Percentiles rank a stretch among this genome's conserved stretches.
Evolutionary conservation across 1,284 basidiomycete genomes (phyloP).

Genomic region (Pseudozyma thailandica): DNA sequence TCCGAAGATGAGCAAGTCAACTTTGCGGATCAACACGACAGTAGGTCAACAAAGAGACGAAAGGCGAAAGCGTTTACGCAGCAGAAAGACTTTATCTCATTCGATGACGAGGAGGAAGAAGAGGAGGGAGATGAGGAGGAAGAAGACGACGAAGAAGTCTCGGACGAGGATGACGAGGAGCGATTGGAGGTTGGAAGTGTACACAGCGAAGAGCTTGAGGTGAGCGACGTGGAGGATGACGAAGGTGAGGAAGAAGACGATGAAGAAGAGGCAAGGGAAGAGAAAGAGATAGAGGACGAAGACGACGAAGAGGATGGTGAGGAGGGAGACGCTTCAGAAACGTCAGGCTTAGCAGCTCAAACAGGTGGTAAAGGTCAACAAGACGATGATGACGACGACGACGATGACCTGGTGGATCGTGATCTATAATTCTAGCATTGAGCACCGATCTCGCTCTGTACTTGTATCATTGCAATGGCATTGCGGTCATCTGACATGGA

Average conservation of each 20-base stretch:
- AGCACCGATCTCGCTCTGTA: too few species aligned
- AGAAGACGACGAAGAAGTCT: slow-evolving; percentile 14
- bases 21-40: slow-evolving; percentile 10
- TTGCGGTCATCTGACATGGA: background rate
- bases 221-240: slow-evolving; percentile 19
- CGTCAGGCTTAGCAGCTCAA: too few species aligned
- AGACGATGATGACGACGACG: slow-evolving; percentile 13
- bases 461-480: slow-evolving; percentile 1
- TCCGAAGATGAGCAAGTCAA: slow-evolving; percentile 24
- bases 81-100: slow-evolving; percentile 62
- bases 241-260: background rate
- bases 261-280: background rate
- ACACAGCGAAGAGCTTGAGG: slow-evolving; percentile 50
- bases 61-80: slow-evolving; percentile 49
- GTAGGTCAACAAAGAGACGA: slow-evolving; percentile 13
- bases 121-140: slow-evolving; percentile 25
- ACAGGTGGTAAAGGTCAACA: background rate
- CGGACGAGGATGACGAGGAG: slow-evolving; percentile 15
- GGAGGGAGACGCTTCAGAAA: background rate
- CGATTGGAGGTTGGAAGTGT: slow-evolving; percentile 26
- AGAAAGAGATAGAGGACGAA: slow-evolving; percentile 18
- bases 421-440: slow-evolving; percentile 25
- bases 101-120: slow-evolving; percentile 49
- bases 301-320: slow-evolving; percentile 11
- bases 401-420: slow-evolving; percentile 41